These are phyloP conservation scores for Gossypium thurberi DNA, from an alignment of 345 rosid genomes.

Conservation along the genomic window DNA sequence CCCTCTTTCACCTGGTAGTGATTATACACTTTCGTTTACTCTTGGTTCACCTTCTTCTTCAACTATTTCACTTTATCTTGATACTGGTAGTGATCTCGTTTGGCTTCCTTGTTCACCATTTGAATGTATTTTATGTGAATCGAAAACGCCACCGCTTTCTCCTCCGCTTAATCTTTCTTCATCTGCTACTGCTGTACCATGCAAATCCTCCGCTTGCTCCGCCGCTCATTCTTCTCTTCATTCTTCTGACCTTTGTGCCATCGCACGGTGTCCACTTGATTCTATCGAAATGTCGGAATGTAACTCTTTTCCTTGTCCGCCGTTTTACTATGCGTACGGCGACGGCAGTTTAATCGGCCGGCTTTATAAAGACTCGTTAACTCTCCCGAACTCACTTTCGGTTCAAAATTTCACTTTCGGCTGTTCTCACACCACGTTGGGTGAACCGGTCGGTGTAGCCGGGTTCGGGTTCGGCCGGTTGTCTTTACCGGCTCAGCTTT, in stretches of 20 bases:
- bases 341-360: conserved; percentile 75
- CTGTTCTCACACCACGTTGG: conserved; percentile 78
- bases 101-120: conserved; percentile 97
- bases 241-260: conserved; percentile 71
- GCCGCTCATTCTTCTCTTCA: conserved; percentile 65
- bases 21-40: conserved; percentile 67
- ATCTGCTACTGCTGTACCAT: conserved; percentile 43
- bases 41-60: conserved; percentile 40
- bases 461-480: conserved; percentile 87
- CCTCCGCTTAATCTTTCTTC: conserved; percentile 36
- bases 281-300: conserved; percentile 71
- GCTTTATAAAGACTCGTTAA: conserved; percentile 51
- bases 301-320: conserved; percentile 56
- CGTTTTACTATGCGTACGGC: conserved; percentile 86
- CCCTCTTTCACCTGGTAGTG: conserved; percentile 88
- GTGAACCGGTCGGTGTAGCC: conserved; percentile 88
- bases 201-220: conserved; percentile 71
- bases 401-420: conserved; percentile 75
- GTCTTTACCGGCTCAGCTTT: conserved; percentile 75
- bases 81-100: conserved; percentile 91
- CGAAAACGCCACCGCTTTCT: conserved; percentile 31
- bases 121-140: conserved; percentile 83
- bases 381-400: conserved; percentile 38
- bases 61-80: conserved; percentile 68
- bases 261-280: conserved; percentile 72